Percentiles rank a stretch among this genome's conserved stretches.
These are phyloP conservation scores for Leishmania aethiopica DNA, from an alignment of 208 protist species.

Conservation along the genomic window DNA sequence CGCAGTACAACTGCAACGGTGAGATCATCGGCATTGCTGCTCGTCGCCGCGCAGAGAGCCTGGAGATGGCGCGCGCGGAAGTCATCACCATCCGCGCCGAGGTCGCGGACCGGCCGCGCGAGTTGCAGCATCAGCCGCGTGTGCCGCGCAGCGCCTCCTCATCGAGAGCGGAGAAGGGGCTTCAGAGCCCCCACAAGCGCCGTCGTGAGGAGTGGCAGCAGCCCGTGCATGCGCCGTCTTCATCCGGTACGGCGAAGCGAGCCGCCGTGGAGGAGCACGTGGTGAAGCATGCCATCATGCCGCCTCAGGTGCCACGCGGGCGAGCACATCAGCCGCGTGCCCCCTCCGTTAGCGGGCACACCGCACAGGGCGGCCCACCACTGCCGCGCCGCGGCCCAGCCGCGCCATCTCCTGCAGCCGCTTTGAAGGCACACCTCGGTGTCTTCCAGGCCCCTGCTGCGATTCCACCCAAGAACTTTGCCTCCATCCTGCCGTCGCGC, in stretches of 20 bases:
- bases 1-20: conserved; percentile 54
- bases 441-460: conserved; percentile 38
- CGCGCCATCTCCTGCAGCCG: conserved; percentile 24
- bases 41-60: conserved; percentile 59
- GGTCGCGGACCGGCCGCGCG: conserved; percentile 60
- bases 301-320: conserved; percentile 20
- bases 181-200: conserved; percentile 16
- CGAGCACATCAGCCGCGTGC: conserved; percentile 31
- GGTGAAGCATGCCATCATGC: background rate
- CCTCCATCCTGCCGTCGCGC: conserved; percentile 39
- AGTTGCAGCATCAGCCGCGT: conserved; percentile 52
- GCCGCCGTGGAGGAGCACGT: conserved; percentile 19
- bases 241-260: conserved; percentile 2
- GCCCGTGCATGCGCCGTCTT: background rate
- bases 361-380: conserved; percentile 62
- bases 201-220: conserved; percentile 7
- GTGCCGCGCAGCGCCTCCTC: conserved; percentile 61
- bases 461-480: conserved; percentile 44
- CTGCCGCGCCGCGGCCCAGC: conserved; percentile 67
- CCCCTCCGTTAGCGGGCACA: conserved; percentile 53
- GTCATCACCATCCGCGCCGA: conserved; percentile 75
- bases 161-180: conserved; percentile 17
- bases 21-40: conserved; percentile 81
- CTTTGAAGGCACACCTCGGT: conserved; percentile 15
- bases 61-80: conserved; percentile 40